Base-by-base conservation (phyloP, 2,329 filamentous ascomycete species). In the Colletotrichum trifolii region DNA sequence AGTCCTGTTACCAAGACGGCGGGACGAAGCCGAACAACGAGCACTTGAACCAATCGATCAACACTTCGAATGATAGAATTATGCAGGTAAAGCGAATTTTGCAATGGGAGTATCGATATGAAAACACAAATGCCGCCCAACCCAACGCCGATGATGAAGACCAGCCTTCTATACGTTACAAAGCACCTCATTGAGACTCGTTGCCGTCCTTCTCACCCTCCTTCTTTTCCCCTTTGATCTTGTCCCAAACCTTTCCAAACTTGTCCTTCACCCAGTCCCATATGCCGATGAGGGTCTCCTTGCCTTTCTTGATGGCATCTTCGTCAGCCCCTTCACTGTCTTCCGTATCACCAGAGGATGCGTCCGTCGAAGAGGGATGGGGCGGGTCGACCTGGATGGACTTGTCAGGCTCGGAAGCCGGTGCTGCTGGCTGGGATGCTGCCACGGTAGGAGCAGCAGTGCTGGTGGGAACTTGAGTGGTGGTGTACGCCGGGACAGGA, bases 191-290 rank as follows among this genome's bases (percentile, higher is more conserved):
- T 53, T 42, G 58, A 13, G 63, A 65, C 6, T n/a, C 50, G 13
- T 60, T 17, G 11, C 39, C 17, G 10, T 39, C 48, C 5, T 17
- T 25, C 38, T 46, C 49, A 4, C 43, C 17, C 8, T n/a, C 40
- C 11, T 49, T 47, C 11, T 65, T 56, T 13, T 43, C 55, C 10
- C 73, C 74, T 11, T 70, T 78, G 15, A 85, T 74, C 69, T 83
- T 82, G 42, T 77, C 74, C 83, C 82, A 85, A 25, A 80, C 74
- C 39, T 81, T 74, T 38, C 75, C 77, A 11, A 86, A 71, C 66
- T 85, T 81, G 40, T 79, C 81, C 2, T 77, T 81, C 11, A 87
- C 69, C 85, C 85, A 87, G 53, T 83, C 76, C 82, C 83, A 86
- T 39, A 82, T 77, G 5, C 75, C 74, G 65, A 81, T 72, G 13